Evolutionary conservation across 78 protist genomes (phyloP).

Genomic region (Speleostelium caveatum): DNA sequence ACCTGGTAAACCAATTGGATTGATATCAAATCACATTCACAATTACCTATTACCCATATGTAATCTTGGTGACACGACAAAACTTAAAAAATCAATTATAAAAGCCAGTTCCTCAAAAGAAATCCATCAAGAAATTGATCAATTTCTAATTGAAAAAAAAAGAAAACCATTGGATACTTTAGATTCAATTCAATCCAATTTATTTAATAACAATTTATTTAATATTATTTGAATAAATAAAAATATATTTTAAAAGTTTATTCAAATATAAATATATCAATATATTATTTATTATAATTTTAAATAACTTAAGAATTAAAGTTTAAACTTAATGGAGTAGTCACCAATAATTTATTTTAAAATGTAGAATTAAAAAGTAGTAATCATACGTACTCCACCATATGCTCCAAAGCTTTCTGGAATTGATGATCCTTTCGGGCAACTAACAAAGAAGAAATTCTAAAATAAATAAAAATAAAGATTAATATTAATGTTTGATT

Average conservation of each 20-base stretch:
- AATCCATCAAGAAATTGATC: background rate
- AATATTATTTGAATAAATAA: too few relatives aligned
- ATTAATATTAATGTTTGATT: background rate
- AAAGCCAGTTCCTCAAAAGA: background rate
- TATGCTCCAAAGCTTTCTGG: slow-evolving; percentile 59
- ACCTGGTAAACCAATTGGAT: background rate
- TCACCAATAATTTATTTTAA: background rate
- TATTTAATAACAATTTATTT: too few relatives aligned
- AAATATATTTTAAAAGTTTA: too few relatives aligned
- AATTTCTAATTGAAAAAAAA: background rate
- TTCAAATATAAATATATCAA: too few relatives aligned
- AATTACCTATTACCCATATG: background rate
- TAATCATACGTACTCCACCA: slow-evolving; percentile 80
- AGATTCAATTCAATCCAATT: too few relatives aligned
- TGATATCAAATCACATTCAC: background rate
- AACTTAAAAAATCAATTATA: background rate
- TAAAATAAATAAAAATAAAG: background rate
- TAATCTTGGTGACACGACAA: background rate
- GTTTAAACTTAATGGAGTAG: too few relatives aligned
- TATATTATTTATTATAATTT: too few relatives aligned
- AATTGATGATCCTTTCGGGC: slow-evolving; percentile 37
- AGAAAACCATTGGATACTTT: background rate
- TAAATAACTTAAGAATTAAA: too few relatives aligned
- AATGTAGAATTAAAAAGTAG: background rate
- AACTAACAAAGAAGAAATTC: slow-evolving; percentile 78